phyloP scores from a whole-genome alignment of 2,329 filamentous ascomycete species.

The Hypoxylon sp. region DNA sequence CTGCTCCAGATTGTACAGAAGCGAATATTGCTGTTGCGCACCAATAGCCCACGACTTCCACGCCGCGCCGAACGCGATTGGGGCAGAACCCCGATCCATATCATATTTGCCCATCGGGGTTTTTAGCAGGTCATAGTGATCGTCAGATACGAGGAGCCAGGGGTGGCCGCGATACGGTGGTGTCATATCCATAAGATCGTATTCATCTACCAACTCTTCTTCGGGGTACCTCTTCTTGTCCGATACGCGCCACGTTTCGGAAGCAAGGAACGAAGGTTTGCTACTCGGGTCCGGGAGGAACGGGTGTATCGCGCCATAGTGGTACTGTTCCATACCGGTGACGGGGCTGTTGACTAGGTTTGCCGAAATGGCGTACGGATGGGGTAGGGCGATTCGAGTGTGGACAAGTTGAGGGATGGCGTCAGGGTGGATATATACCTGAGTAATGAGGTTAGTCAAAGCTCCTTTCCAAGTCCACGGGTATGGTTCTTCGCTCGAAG shows the following conservation, averaged over 20 bases:
- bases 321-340: slow-evolving; percentile 62
- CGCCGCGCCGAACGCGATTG: slow-evolving; percentile 52
- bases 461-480: not conserved
- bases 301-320: slow-evolving; percentile 59
- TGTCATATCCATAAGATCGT: slow-evolving; percentile 47
- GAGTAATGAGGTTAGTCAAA: slow-evolving; percentile 15
- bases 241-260: slow-evolving; percentile 52
- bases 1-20: slow-evolving; percentile 60
- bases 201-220: slow-evolving; percentile 36
- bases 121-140: slow-evolving; percentile 54
- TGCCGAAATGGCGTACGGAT: slow-evolving; percentile 61
- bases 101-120: slow-evolving; percentile 59
- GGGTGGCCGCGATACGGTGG: slow-evolving; percentile 55
- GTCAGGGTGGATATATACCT: slow-evolving; percentile 45
- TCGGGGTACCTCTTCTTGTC: slow-evolving; percentile 38
- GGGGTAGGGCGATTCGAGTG: slow-evolving; percentile 59
- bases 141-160: slow-evolving; percentile 58
- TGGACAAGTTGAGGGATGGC: slow-evolving; percentile 63
- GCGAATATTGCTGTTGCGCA: slow-evolving; percentile 57
- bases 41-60: slow-evolving; percentile 60
- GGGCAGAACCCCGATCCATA: slow-evolving; percentile 40
- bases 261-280: slow-evolving; percentile 37
- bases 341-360: slow-evolving; percentile 66
- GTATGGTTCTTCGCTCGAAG: not conserved
- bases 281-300: slow-evolving; percentile 59